Percentiles rank a stretch among this genome's conserved stretches.
These are phyloP conservation scores for Parasitella parasitica DNA, from an alignment of 371 early-diverging fungal species.

Conservation along the genomic window DNA sequence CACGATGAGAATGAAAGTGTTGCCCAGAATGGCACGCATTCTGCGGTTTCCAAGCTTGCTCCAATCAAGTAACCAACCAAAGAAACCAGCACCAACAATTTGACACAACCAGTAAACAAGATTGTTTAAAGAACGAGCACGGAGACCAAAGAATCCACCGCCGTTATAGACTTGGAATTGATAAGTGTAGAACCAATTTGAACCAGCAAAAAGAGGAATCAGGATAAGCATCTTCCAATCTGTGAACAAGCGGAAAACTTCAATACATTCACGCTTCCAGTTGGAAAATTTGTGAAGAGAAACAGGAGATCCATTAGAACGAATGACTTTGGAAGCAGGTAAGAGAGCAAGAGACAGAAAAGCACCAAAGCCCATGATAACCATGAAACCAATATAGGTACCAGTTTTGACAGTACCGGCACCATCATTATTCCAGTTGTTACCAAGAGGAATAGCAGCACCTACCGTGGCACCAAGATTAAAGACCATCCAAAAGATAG, in stretches of 20 bases:
- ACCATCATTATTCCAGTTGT: conserved; percentile 48
- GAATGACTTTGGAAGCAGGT: conserved; percentile 62
- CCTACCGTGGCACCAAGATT: conserved; percentile 79
- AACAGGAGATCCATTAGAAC: conserved; percentile 65
- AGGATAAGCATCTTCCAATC: conserved; percentile 67
- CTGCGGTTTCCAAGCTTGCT: conserved; percentile 40
- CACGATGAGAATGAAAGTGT: conserved; percentile 42
- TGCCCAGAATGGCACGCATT: conserved; percentile 58
- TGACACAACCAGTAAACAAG: conserved; percentile 72
- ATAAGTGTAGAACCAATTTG: conserved; percentile 80
- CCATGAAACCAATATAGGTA: conserved; percentile 70
- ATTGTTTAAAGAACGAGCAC: conserved; percentile 69
- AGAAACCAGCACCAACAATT: conserved; percentile 61
- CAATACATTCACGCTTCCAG: conserved; percentile 51
- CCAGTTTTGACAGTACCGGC: conserved; percentile 35
- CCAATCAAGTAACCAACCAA: conserved; percentile 60
- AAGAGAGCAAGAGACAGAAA: conserved; percentile 54
- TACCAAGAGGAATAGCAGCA: conserved; percentile 64
- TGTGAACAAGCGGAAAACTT: conserved; percentile 58
- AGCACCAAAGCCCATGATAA: conserved; percentile 65
- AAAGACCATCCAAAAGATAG: conserved; percentile 79
- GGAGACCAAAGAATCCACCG: conserved; percentile 53
- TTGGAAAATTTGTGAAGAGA: conserved; percentile 58
- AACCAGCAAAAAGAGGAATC: conserved; percentile 68
- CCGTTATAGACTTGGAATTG: conserved; percentile 52